phyloP scores from a whole-genome alignment of 805 yeast genomes.

The Teunomyces aglyptinius region DNA sequence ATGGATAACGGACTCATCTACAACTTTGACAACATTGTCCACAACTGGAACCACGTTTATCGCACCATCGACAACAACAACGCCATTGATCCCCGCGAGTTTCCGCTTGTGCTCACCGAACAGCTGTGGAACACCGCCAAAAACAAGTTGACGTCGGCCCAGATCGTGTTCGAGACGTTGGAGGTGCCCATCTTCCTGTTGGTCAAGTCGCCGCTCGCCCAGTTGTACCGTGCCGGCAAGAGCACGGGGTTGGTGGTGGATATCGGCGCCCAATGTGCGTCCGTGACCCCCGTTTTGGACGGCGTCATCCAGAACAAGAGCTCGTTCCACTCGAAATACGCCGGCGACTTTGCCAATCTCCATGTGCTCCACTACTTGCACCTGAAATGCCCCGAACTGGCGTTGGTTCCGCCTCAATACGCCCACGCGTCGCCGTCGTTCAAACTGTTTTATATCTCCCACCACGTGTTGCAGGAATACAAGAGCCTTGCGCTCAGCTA shows the following conservation, averaged over 20 bases:
- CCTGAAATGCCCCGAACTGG: conserved; percentile 19
- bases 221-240: conserved; percentile 73
- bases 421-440: conserved; percentile 25
- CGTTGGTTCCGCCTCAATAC: conserved; percentile 11
- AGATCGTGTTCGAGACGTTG: conserved; percentile 71
- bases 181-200: conserved; percentile 76
- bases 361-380: conserved; percentile 53
- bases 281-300: conserved; percentile 72
- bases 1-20: conserved; percentile 63
- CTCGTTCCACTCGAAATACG: conserved; percentile 64
- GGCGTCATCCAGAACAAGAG: conserved; percentile 71
- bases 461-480: conserved; percentile 34
- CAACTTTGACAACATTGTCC: conserved; percentile 68
- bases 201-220: conserved; percentile 73
- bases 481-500: conserved; percentile 23
- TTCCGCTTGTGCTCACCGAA: conserved; percentile 64
- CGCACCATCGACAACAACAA: conserved; percentile 41
- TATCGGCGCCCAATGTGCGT: conserved; percentile 50
- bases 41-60: conserved; percentile 68
- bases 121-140: conserved; percentile 68
- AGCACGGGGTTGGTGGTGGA: conserved; percentile 79
- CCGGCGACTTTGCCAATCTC: conserved; percentile 79
- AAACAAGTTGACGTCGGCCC: conserved; percentile 56
- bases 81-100: conserved; percentile 52
- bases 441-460: conserved; percentile 36